Percentiles rank a stretch among this genome's conserved stretches.
These are phyloP conservation scores for Pouteria campechiana DNA, from an alignment of 179 eudicot species.

Conservation along the genomic window DNA sequence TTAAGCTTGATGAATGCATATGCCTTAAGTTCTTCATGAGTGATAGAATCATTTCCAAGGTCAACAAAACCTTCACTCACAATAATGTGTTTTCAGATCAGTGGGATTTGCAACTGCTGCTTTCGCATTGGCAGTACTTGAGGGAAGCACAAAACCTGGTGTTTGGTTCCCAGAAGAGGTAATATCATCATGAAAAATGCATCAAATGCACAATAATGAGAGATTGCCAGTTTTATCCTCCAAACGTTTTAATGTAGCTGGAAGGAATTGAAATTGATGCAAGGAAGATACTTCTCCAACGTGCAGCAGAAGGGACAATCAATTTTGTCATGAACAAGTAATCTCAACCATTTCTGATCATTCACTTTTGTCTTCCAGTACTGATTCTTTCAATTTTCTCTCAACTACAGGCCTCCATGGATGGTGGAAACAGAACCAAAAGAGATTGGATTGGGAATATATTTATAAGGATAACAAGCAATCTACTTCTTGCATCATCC, in stretches of 20 bases:
- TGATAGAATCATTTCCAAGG: too few relatives aligned
- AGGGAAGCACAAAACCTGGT: conserved; percentile 88
- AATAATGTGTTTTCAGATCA: conserved; percentile 70
- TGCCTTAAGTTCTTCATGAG: too few relatives aligned
- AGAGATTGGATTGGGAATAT: conserved; percentile 81
- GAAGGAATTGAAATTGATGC: conserved; percentile 89
- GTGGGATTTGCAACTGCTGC: conserved; percentile 84
- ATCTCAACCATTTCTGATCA: background rate
- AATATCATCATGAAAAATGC: conserved; percentile 1
- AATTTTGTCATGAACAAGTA: conserved; percentile 88
- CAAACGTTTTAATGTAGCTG: conserved; percentile 43
- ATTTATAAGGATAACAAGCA: too few relatives aligned
- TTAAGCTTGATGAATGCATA: too few relatives aligned
- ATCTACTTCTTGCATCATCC: too few relatives aligned
- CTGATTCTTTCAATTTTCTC: background rate
- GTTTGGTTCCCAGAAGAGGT: conserved; percentile 99
- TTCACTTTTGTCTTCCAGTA: background rate
- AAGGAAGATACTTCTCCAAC: conserved; percentile 56
- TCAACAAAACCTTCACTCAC: too few relatives aligned
- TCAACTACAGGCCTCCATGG: conserved; percentile 74
- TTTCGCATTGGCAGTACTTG: conserved; percentile 77
- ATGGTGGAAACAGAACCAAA: conserved; percentile 94
- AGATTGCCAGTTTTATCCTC: too few relatives aligned
- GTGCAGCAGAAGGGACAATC: conserved; percentile 73
- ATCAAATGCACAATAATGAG: background rate